phyloP scores from a whole-genome alignment of 768 basidiomycete species.

The Phaeotremella skinneri region DNA sequence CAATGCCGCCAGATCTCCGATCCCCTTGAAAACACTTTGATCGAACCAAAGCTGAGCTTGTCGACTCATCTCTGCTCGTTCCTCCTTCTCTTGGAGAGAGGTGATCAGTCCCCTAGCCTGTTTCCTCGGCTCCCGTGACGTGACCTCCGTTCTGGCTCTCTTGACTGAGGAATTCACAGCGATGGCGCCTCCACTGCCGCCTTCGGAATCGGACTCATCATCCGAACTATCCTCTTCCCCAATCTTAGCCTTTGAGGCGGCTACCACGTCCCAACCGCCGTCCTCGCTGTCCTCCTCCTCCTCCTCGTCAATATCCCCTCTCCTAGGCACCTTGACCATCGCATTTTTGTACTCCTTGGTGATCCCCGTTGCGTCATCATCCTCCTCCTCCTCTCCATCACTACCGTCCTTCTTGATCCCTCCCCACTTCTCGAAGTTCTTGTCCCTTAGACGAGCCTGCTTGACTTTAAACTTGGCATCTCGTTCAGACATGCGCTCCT shows the following conservation, averaged over 20 bases:
- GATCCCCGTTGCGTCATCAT: conserved; percentile 54
- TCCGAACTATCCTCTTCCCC: conserved; percentile 43
- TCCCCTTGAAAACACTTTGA: conserved; percentile 79
- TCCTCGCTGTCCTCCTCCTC: conserved; percentile 56
- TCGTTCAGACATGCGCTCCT: conserved; percentile 70
- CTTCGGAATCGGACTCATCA: conserved; percentile 56
- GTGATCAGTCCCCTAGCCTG: conserved; percentile 54
- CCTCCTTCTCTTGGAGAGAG: conserved; percentile 54
- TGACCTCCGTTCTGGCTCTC: conserved; percentile 29
- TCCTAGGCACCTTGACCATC: conserved; percentile 53
- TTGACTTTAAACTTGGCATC: conserved; percentile 85
- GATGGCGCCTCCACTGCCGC: conserved; percentile 31
- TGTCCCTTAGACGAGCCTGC: conserved; percentile 70
- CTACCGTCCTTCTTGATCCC: conserved; percentile 60
- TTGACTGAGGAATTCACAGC: conserved; percentile 11
- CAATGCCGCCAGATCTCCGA: conserved; percentile 55
- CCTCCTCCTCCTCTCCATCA: conserved; percentile 35
- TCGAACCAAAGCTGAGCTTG: conserved; percentile 90
- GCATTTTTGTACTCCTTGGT: conserved; percentile 54
- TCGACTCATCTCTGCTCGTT: conserved; percentile 51
- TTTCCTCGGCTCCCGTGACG: conserved; percentile 33
- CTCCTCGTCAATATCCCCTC: conserved; percentile 31
- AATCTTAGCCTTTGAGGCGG: conserved; percentile 41
- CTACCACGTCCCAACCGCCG: conserved; percentile 53
- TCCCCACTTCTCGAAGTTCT: conserved; percentile 73